Evolutionary conservation across 139 green algal species (phyloP), one percentile per base, ranked within the genome.

Genomic region (Chlorella sorokiniana): DNA sequence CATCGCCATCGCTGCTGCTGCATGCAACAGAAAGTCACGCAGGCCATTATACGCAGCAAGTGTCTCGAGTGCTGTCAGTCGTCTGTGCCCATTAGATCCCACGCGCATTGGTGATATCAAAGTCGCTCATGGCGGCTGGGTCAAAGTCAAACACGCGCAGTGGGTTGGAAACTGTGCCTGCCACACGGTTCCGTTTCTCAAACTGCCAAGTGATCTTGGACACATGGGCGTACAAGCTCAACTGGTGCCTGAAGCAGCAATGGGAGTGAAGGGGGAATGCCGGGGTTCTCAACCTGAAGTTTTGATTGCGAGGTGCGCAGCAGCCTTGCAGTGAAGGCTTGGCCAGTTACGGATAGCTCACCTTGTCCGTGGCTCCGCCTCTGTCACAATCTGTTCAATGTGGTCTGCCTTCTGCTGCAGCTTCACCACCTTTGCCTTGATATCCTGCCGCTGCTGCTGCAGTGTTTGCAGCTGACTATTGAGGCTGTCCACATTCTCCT

Each of bases 201-300:
- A 87, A 76, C 20, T 84, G 78, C 91, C 91, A 94, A 2, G 67
- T 88, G 45, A 92, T 81, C 56, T 89, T 89, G 64, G 86, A 88
- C 61, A 94, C 88, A 81, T 94, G 91, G 0, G 87, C 88, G 81
- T 90, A 94, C 73, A 94, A 71, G 40, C 69, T 84, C 14, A 94
- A 74, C 76, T 91, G 83, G 76, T 93, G 80, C 86, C 90, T 93
- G 88, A 51, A 77, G 37, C 31, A 38, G 40, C 27, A 1, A 42
- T 11, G 52, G 31, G 40, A 23, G 4, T 40, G 42, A 42, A 8
- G 29, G 7, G 9, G 29, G 3, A 7, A 35, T 56, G 48, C 16
- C 48, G 14, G 48, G 16, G 16, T n/a, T n/a, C 48, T 25, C 48
- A 56, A 56, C 48, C 48, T 56, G 14, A 68, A 10, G 25, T 20